Evolutionary conservation across 2,329 filamentous ascomycete genomes (phyloP).

Genomic region (Leptodontidium sp.): DNA sequence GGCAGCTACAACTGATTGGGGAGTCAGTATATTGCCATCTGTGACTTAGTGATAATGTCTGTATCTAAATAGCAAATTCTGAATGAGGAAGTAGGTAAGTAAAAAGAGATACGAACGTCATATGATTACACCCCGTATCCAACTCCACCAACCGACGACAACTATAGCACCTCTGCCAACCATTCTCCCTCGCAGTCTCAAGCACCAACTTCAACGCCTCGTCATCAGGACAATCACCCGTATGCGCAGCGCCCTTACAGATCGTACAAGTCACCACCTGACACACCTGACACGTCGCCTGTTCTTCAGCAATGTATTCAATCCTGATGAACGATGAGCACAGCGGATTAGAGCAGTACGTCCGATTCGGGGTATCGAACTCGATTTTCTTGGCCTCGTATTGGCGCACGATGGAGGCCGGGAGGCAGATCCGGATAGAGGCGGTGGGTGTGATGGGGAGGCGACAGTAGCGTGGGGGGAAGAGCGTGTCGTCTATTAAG

Average conservation of each 20-base stretch:
- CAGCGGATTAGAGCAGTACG: slow-evolving; percentile 56
- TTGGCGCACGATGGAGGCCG: slow-evolving; percentile 44
- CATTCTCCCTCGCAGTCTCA: slow-evolving; percentile 50
- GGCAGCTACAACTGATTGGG: slow-evolving; percentile 55
- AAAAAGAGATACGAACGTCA: slow-evolving; percentile 52
- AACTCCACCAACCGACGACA: slow-evolving; percentile 60
- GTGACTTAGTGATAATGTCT: too few relatives aligned
- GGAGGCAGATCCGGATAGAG: slow-evolving; percentile 49
- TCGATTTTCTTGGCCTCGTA: slow-evolving; percentile 59
- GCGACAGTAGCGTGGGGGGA: slow-evolving; percentile 63
- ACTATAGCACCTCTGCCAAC: slow-evolving; percentile 60
- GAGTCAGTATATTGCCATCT: slow-evolving; percentile 15
- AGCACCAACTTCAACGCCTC: slow-evolving; percentile 51
- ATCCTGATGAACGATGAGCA: slow-evolving; percentile 59
- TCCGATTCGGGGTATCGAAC: slow-evolving; percentile 55
- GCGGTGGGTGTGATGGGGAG: slow-evolving; percentile 50
- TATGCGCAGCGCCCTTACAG: slow-evolving; percentile 59
- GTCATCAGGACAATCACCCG: slow-evolving; percentile 58
- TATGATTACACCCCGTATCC: slow-evolving; percentile 61
- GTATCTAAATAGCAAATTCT: too few relatives aligned
- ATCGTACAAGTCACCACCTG: slow-evolving; percentile 54
- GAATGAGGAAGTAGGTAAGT: too few relatives aligned
- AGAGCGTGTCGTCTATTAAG: slow-evolving; percentile 58
- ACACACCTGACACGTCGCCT: slow-evolving; percentile 56
- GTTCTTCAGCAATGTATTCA: slow-evolving; percentile 43